Conservation (phyloP, 345 rosid genomes). For the Eucalyptus decipiens region DNA sequence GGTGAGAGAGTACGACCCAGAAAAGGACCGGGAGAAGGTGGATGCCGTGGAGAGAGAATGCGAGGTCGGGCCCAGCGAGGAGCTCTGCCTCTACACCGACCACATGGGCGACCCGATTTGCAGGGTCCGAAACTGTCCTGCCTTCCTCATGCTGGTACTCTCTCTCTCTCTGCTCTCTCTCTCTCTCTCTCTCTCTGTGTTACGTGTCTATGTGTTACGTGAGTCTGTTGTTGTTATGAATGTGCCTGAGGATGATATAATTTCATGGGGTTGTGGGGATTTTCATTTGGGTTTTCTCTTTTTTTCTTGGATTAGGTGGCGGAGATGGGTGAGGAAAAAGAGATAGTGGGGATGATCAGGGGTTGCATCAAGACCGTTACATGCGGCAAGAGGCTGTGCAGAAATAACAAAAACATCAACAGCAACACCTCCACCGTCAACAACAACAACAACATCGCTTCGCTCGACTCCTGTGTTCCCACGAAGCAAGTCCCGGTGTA, state of each 20-base stretch:
- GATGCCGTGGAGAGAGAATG: slow-evolving; percentile 80
- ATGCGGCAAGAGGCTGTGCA: slow-evolving; percentile 44
- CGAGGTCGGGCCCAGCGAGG: slow-evolving; percentile 79
- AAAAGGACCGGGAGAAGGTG: slow-evolving; percentile 38
- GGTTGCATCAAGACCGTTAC: slow-evolving; percentile 94
- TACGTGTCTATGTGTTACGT: not conserved
- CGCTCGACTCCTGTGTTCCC: not conserved
- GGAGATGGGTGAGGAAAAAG: slow-evolving; percentile 36
- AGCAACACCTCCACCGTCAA: not conserved
- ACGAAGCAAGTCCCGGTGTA: slow-evolving; percentile 29
- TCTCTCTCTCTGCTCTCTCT: too few species aligned
- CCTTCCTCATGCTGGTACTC: slow-evolving; percentile 88
- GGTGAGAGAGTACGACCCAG: slow-evolving; percentile 68
- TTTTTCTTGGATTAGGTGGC: slow-evolving; percentile 58
- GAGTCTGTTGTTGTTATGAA: not conserved
- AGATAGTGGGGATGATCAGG: slow-evolving; percentile 83
- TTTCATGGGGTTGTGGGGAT: not conserved
- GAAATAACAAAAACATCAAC: slow-evolving; percentile 3
- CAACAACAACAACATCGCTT: not conserved
- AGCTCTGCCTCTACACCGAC: slow-evolving; percentile 81
- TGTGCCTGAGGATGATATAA: not conserved
- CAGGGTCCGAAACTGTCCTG: slow-evolving; percentile 97
- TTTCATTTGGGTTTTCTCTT: not conserved
- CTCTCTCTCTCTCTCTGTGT: not conserved
- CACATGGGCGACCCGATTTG: slow-evolving; percentile 96